phyloP scores from a whole-genome alignment of 306 rosid species.

The Begonia peltatifolia region DNA sequence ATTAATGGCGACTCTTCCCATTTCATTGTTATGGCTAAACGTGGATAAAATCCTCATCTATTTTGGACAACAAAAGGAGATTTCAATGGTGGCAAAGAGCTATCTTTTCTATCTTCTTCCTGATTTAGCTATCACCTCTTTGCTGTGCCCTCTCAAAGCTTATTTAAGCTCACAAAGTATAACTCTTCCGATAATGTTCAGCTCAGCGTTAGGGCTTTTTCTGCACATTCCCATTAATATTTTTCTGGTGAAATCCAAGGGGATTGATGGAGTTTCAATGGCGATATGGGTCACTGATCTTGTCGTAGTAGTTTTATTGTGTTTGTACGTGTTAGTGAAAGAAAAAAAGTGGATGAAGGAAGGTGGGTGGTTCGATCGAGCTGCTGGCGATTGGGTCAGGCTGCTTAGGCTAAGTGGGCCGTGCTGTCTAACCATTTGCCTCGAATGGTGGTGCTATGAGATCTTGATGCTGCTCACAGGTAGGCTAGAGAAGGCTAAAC shows the following conservation, averaged over 20 bases:
- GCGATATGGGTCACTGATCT: constrained; percentile 76
- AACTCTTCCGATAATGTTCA: constrained; percentile 65
- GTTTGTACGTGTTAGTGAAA: constrained; percentile 35
- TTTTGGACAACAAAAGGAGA: constrained; percentile 61
- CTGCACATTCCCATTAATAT: constrained; percentile 63
- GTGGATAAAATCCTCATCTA: constrained; percentile 53
- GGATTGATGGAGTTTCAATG: constrained; percentile 60
- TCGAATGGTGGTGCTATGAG: constrained; percentile 98
- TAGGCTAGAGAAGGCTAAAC: constrained; percentile 41
- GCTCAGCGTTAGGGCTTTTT: constrained; percentile 47
- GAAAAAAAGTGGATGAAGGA: constrained; percentile 31
- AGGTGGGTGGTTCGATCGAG: constrained; percentile 74
- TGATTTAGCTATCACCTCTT: constrained; percentile 43
- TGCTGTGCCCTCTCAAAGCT: constrained; percentile 69
- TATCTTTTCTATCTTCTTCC: constrained; percentile 59
- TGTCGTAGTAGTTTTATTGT: constrained; percentile 38
- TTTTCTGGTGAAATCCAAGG: constrained; percentile 44
- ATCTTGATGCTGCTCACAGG: constrained; percentile 70
- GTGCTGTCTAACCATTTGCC: constrained; percentile 74
- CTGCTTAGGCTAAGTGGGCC: constrained; percentile 61
- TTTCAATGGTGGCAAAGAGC: constrained; percentile 34
- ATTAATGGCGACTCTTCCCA: constrained; percentile 39
- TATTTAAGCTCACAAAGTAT: constrained; percentile 60
- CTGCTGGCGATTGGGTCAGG: constrained; percentile 41
- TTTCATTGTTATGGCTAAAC: constrained; percentile 69